A percentile compares a stretch with the other conserved stretches of the same genome.
Conservation (phyloP, 2,329 filamentous ascomycete species). For the Hortaea werneckii region DNA sequence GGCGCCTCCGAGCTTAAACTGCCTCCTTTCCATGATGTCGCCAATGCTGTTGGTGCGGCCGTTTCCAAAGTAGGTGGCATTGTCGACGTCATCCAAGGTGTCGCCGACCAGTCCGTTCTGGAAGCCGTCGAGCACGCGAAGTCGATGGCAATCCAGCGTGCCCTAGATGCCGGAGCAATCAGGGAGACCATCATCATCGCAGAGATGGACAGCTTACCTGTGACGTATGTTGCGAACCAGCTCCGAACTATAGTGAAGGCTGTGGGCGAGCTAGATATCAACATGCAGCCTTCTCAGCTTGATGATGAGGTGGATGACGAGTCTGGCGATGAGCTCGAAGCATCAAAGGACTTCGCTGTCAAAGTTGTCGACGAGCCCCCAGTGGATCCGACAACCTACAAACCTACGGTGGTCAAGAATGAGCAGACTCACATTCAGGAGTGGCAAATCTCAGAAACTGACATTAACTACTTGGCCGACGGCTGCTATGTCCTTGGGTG, state of each 20-base stretch:
- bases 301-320: constrained; percentile 11
- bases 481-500: constrained; percentile 54
- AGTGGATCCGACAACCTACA: constrained; percentile 30
- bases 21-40: constrained; percentile 45
- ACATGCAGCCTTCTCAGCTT: constrained; percentile 9
- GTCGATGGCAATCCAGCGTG: constrained; percentile 26
- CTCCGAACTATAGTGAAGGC: constrained; percentile 24
- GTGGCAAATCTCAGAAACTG: constrained; percentile 50
- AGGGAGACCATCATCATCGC: constrained; percentile 33
- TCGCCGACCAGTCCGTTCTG: constrained; percentile 31
- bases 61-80: constrained; percentile 46
- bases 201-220: constrained; percentile 35
- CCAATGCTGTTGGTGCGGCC: constrained; percentile 52
- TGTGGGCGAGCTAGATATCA: constrained; percentile 22
- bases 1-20: constrained; percentile 43
- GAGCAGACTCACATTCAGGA: constrained; percentile 36
- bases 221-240: constrained; percentile 27
- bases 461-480: constrained; percentile 46
- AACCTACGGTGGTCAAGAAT: constrained; percentile 29
- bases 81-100: constrained; percentile 41
- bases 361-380: constrained; percentile 21
- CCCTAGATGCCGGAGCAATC: constrained; percentile 25
- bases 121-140: constrained; percentile 31
- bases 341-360: constrained; percentile 26
- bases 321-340: constrained; percentile 7